phyloP scores from a whole-genome alignment of 768 basidiomycete species.

The Infundibulicybe gibba region DNA sequence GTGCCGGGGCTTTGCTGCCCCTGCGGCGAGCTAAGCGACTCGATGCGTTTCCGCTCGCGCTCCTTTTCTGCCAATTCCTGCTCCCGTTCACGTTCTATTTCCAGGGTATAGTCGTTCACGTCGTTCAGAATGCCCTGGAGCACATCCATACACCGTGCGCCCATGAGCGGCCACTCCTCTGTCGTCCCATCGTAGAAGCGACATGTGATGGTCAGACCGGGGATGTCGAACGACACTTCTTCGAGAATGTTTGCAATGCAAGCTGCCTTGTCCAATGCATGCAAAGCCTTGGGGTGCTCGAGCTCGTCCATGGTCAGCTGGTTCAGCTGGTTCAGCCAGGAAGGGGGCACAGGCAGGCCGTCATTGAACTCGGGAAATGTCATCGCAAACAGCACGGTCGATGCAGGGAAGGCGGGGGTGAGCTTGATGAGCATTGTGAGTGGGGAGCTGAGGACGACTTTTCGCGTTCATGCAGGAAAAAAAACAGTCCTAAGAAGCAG shows the following conservation, averaged over 20 bases:
- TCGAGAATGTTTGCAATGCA: conserved; percentile 52
- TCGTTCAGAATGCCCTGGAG: conserved; percentile 50
- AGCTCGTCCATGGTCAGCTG: conserved; percentile 48
- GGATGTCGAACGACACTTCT: conserved; percentile 62
- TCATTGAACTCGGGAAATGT: conserved; percentile 49
- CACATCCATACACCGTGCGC: conserved; percentile 33
- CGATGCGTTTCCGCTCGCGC: conserved; percentile 23
- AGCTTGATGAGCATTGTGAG: conserved; percentile 57
- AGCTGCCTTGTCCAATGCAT: conserved; percentile 58
- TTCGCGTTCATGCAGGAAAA: neutral
- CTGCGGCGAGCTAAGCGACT: conserved; percentile 19
- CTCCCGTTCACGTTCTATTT: conserved; percentile 32
- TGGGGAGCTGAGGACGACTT: neutral
- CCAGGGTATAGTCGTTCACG: conserved; percentile 45
- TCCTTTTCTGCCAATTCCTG: conserved; percentile 28
- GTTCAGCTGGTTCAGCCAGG: conserved; percentile 55
- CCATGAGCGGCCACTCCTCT: conserved; percentile 44
- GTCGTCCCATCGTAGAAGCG: conserved; percentile 53
- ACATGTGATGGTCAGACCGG: conserved; percentile 40
- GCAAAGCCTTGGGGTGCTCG: conserved; percentile 46
- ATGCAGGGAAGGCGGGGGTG: conserved; percentile 33
- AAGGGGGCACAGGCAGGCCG: conserved; percentile 39
- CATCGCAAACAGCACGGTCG: conserved; percentile 58
- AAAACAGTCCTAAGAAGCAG: too few species aligned
- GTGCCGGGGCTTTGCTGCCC: conserved; percentile 42